phyloP scores from a whole-genome alignment of 2,329 filamentous ascomycete genomes.

The Aspergillus persii region DNA sequence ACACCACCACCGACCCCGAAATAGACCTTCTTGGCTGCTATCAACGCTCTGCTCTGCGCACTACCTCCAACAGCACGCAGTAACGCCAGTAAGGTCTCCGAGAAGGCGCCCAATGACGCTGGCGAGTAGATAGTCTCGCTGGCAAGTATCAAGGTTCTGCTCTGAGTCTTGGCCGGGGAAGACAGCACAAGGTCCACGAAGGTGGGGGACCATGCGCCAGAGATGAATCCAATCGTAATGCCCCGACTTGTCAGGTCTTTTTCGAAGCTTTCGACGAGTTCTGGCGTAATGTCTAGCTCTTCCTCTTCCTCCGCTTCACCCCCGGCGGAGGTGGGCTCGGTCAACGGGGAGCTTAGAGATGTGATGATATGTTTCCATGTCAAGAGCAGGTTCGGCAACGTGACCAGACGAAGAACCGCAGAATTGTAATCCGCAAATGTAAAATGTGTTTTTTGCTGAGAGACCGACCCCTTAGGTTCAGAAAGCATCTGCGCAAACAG shows the following conservation, averaged over 20 bases:
- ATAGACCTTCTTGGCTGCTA: constrained; percentile 65
- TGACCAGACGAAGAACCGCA: constrained; percentile 59
- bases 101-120: constrained; percentile 53
- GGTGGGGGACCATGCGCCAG: constrained; percentile 57
- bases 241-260: constrained; percentile 39
- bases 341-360: constrained; percentile 1
- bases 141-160: constrained; percentile 54
- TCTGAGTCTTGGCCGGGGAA: constrained; percentile 30
- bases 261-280: constrained; percentile 47
- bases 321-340: neutral
- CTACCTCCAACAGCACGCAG: constrained; percentile 37
- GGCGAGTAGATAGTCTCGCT: constrained; percentile 66
- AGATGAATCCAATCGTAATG: constrained; percentile 56
- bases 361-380: constrained; percentile 46
- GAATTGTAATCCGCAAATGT: constrained; percentile 63
- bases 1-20: constrained; percentile 66
- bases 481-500: constrained; percentile 53
- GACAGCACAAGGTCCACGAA: constrained; percentile 44
- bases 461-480: constrained; percentile 15
- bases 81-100: constrained; percentile 52
- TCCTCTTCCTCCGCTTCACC: constrained; percentile 22
- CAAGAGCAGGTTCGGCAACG: constrained; percentile 59
- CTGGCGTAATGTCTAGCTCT: constrained; percentile 50
- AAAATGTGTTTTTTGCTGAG: constrained; percentile 43
- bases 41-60: constrained; percentile 47